Evolutionary conservation across 331 rosid genomes (phyloP).

Genomic region (Telfairia occidentalis): DNA sequence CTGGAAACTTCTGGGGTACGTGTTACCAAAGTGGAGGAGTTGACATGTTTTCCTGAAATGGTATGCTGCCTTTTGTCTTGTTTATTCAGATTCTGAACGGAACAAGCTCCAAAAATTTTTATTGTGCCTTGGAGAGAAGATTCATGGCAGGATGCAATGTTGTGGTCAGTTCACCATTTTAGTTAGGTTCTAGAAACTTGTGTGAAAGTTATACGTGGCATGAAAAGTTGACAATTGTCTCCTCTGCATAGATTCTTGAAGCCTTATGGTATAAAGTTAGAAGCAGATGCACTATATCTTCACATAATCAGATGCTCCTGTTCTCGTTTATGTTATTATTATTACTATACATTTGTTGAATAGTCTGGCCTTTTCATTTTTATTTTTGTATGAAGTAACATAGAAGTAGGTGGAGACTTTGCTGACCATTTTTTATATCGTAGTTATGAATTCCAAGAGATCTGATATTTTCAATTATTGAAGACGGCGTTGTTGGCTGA

Average conservation of each 20-base stretch:
- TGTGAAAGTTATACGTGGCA: not conserved
- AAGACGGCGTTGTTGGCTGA: not conserved
- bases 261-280: not conserved
- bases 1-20: slow-evolving; percentile 68
- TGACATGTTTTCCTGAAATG: slow-evolving; percentile 88
- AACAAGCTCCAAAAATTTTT: not conserved
- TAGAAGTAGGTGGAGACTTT: not conserved
- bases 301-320: not conserved
- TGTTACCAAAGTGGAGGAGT: slow-evolving; percentile 81
- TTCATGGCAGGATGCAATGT: not conserved
- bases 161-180: not conserved
- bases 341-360: not conserved
- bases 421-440: not conserved
- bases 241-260: slow-evolving; percentile 1
- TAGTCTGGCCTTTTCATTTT: not conserved
- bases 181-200: not conserved
- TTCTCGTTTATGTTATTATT: not conserved
- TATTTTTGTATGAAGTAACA: not conserved
- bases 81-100: not conserved
- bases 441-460: not conserved
- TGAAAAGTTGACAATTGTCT: not conserved
- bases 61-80: slow-evolving; percentile 20
- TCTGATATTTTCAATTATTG: not conserved
- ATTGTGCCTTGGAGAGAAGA: not conserved
- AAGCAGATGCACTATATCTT: not conserved